Conservation (phyloP, 345 rosid species). For the Durio zibethinus region DNA sequence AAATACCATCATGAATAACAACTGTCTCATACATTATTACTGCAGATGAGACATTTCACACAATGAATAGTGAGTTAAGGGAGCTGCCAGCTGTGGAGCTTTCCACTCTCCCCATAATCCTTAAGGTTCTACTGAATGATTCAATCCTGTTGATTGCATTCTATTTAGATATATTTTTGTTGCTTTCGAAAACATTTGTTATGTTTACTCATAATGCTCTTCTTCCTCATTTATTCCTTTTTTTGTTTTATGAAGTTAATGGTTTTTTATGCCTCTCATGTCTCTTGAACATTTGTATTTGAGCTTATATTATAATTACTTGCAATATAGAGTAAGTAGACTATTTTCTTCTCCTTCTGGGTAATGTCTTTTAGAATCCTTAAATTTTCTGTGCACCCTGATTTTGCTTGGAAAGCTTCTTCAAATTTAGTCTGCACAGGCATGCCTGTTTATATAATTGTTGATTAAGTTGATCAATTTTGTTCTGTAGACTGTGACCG, state of each 20-base stretch:
- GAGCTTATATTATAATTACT: background rate
- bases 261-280: background rate
- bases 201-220: background rate
- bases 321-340: background rate
- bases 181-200: no score
- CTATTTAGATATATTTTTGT: conserved; percentile 9
- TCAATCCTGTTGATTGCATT: background rate
- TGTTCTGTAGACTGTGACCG: conserved; percentile 64
- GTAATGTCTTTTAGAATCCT: background rate
- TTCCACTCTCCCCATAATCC: conserved; percentile 79
- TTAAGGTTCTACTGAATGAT: conserved; percentile 54
- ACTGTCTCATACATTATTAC: background rate
- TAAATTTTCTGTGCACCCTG: background rate
- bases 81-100: conserved; percentile 94
- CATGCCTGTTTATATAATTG: background rate
- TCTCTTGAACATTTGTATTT: background rate
- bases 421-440: background rate
- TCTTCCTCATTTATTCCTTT: background rate
- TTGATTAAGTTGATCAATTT: conserved; percentile 5
- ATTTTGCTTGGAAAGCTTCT: background rate
- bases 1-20: background rate
- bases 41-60: conserved; percentile 81
- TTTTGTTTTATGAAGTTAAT: background rate
- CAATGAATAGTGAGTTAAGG: conserved; percentile 73
- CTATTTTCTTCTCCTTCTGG: background rate